A percentile compares a stretch with the other conserved stretches of the same genome.
phyloP scores from a whole-genome alignment of 768 basidiomycete genomes.

The Crepidotus variabilis region DNA sequence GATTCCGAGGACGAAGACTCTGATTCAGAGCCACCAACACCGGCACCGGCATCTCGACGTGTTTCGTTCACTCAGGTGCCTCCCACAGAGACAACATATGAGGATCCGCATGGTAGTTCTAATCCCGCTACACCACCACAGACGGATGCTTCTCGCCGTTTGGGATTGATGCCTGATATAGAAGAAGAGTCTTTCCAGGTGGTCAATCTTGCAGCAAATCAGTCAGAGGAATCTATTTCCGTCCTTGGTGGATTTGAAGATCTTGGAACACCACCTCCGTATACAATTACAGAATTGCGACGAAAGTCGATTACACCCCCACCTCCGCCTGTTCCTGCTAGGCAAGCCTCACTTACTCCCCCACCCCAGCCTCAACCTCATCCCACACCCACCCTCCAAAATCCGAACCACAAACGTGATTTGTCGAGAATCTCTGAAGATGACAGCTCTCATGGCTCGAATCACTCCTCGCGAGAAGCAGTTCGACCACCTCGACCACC shows the following conservation, averaged over 20 bases:
- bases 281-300: too few relatives aligned
- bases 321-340: too few relatives aligned
- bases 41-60: slow-evolving; percentile 9
- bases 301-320: too few relatives aligned
- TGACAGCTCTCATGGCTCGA: too few relatives aligned
- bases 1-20: slow-evolving; percentile 7
- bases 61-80: slow-evolving; percentile 11
- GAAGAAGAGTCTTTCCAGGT: neutral
- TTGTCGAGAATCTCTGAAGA: too few relatives aligned
- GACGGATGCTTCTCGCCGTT: too few relatives aligned
- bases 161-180: neutral
- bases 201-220: neutral
- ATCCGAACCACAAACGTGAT: too few relatives aligned
- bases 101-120: neutral
- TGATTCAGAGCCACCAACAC: slow-evolving; percentile 4
- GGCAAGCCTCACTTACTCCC: too few relatives aligned
- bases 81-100: neutral
- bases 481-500: neutral
- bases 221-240: neutral
- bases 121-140: too few relatives aligned
- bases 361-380: too few relatives aligned
- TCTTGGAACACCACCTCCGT: too few relatives aligned
- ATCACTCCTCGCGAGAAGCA: neutral
- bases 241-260: neutral
- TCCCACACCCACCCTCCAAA: too few relatives aligned